Evolutionary conservation across 2,329 filamentous ascomycete genomes (phyloP).

Genomic region (Phaeophleospora eucalypticola): DNA sequence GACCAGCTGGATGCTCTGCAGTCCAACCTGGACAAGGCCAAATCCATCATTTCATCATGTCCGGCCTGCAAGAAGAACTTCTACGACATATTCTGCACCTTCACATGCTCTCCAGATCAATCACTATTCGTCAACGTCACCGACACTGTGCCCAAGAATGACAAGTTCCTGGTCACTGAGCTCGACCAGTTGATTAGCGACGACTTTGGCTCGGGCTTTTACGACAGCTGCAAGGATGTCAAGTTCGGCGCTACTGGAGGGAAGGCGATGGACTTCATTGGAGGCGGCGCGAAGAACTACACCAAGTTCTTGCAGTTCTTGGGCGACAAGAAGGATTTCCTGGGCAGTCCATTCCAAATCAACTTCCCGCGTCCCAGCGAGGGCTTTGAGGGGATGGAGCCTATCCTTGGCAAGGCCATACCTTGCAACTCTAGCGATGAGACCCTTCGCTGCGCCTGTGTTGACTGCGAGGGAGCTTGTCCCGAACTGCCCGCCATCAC

Average conservation of each 20-base stretch:
- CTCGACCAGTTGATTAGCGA: constrained; percentile 84
- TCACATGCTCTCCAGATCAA: constrained; percentile 96
- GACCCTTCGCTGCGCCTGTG: constrained; percentile 82
- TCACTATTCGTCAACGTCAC: constrained; percentile 95
- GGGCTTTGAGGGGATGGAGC: constrained; percentile 64
- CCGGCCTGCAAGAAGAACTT: constrained; percentile 98
- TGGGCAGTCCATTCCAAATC: constrained; percentile 95
- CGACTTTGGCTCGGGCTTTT: constrained; percentile 82
- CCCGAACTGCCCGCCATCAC: constrained; percentile 75
- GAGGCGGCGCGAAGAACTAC: constrained; percentile 89
- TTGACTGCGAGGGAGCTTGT: constrained; percentile 86
- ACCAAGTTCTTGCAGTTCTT: constrained; percentile 83
- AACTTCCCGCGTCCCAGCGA: constrained; percentile 71
- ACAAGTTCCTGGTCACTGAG: constrained; percentile 73
- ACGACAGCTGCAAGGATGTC: constrained; percentile 96
- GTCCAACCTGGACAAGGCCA: constrained; percentile 79
- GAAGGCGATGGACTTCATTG: constrained; percentile 92
- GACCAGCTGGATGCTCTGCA: constrained; percentile 80
- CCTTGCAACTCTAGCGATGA: constrained; percentile 87
- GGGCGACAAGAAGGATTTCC: constrained; percentile 79
- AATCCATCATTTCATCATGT: constrained; percentile 85
- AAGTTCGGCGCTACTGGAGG: constrained; percentile 95
- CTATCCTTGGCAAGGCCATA: constrained; percentile 69
- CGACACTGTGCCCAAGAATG: constrained; percentile 57
- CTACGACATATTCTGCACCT: constrained; percentile 96